Evolutionary conservation across 2,329 filamentous ascomycete genomes (phyloP).

Genomic region (Colletotrichum tabaci): DNA sequence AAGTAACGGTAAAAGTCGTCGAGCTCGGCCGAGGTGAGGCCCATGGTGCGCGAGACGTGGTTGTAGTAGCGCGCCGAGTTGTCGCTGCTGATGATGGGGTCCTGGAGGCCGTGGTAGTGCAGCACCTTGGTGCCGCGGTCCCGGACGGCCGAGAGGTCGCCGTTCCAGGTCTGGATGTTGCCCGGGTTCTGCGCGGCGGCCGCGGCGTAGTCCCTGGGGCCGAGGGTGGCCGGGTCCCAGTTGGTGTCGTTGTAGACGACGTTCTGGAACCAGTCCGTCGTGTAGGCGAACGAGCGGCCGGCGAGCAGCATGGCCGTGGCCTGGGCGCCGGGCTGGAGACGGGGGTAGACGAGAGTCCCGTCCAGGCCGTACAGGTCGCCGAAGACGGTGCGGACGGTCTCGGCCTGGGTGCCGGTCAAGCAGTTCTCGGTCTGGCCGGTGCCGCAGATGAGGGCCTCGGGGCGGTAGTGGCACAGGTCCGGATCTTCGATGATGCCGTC

Average conservation of each 20-base stretch:
- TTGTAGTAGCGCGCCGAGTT: slow-evolving; percentile 65
- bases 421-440: slow-evolving; percentile 12
- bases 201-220: slow-evolving; percentile 53
- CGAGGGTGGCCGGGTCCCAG: slow-evolving; percentile 54
- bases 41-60: slow-evolving; percentile 61
- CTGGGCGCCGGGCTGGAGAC: slow-evolving; percentile 64
- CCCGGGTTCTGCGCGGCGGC: slow-evolving; percentile 54
- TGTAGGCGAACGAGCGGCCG: slow-evolving; percentile 47
- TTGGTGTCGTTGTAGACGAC: slow-evolving; percentile 57
- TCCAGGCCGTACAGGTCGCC: slow-evolving; percentile 48
- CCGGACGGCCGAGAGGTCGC: slow-evolving; percentile 57
- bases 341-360: slow-evolving; percentile 57
- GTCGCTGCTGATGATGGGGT: slow-evolving; percentile 59
- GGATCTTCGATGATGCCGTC: slow-evolving; percentile 46
- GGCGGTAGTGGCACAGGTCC: slow-evolving; percentile 53
- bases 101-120: slow-evolving; percentile 62
- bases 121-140: slow-evolving; percentile 60
- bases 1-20: slow-evolving; percentile 54
- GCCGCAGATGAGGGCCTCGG: slow-evolving; percentile 58
- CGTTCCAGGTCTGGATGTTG: slow-evolving; percentile 56
- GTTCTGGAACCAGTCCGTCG: slow-evolving; percentile 54
- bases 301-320: slow-evolving; percentile 61
- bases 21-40: slow-evolving; percentile 50
- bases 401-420: slow-evolving; percentile 52
- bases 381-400: slow-evolving; percentile 52